A percentile compares a stretch with the other conserved stretches of the same genome.
These are phyloP conservation scores for Heliamphora exappendiculata DNA, from an alignment of 148 eudicot species.

Conservation along the genomic window DNA sequence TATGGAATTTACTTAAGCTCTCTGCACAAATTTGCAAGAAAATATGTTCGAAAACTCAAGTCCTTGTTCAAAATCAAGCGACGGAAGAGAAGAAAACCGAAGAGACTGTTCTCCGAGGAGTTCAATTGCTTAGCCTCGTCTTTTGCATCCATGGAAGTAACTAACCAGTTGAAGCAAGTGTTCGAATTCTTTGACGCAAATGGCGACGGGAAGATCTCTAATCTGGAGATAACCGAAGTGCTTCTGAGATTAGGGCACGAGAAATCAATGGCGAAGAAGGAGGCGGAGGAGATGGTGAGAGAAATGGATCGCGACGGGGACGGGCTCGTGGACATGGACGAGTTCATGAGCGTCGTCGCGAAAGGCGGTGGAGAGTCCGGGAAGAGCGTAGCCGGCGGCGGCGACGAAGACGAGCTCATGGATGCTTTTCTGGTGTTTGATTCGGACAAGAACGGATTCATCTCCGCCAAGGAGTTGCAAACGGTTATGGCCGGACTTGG, in stretches of 20 bases:
- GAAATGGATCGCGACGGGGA: slow-evolving; percentile 60
- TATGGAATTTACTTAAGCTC: slow-evolving; percentile 17
- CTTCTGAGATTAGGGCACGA: slow-evolving; percentile 45
- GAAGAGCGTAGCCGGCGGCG: neutral
- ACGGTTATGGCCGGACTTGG: slow-evolving; percentile 44
- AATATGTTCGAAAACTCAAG: slow-evolving; percentile 4
- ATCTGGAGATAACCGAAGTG: slow-evolving; percentile 37
- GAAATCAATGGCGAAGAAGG: slow-evolving; percentile 34
- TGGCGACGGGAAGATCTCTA: slow-evolving; percentile 63
- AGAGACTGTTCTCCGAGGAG: slow-evolving; percentile 8
- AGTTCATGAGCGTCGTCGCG: slow-evolving; percentile 37
- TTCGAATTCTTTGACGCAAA: slow-evolving; percentile 60
- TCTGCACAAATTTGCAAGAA: slow-evolving; percentile 20
- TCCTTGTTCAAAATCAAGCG: slow-evolving; percentile 7
- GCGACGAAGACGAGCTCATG: slow-evolving; percentile 25
- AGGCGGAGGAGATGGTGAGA: slow-evolving; percentile 43
- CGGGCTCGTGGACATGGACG: slow-evolving; percentile 54
- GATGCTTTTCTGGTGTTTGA: slow-evolving; percentile 61
- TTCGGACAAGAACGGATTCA: slow-evolving; percentile 49
- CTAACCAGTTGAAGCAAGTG: slow-evolving; percentile 49
- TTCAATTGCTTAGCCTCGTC: slow-evolving; percentile 21
- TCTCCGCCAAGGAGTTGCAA: slow-evolving; percentile 53
- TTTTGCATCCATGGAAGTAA: slow-evolving; percentile 35
- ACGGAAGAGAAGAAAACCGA: slow-evolving; percentile 21
- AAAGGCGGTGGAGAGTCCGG: neutral